Conservation (phyloP, 1,284 basidiomycete species). For the Leccinum variabile region DNA sequence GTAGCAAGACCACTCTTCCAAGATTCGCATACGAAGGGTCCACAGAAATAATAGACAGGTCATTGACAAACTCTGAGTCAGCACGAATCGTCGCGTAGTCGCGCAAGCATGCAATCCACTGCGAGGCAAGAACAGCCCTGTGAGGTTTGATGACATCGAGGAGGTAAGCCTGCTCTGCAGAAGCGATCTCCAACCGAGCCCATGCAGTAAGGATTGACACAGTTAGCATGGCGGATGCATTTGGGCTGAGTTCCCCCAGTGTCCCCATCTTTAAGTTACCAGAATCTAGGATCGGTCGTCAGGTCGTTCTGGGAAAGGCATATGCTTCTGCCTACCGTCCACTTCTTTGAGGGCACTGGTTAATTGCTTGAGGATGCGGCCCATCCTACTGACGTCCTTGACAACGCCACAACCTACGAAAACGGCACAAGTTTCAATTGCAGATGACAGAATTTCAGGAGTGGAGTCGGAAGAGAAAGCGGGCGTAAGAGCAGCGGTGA, state of each 20-base stretch:
- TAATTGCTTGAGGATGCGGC: constrained; percentile 84
- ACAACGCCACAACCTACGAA: constrained; percentile 97
- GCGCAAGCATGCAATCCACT: constrained; percentile 88
- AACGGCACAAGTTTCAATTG: constrained; percentile 91
- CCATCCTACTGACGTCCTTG: constrained; percentile 88
- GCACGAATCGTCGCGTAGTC: constrained; percentile 92
- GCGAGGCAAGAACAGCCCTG: constrained; percentile 67
- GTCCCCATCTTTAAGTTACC: constrained; percentile 84
- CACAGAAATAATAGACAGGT: constrained; percentile 64
- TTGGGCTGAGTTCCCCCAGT: constrained; percentile 84
- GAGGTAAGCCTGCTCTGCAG: constrained; percentile 74
- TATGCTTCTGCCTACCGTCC: constrained; percentile 53
- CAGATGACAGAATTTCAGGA: constrained; percentile 91
- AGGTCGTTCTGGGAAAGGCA: constrained; percentile 5
- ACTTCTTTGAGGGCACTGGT: constrained; percentile 89
- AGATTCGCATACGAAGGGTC: constrained; percentile 86
- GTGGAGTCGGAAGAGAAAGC: constrained; percentile 95
- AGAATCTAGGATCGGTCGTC: constrained; percentile 53
- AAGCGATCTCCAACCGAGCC: constrained; percentile 90
- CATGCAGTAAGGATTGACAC: constrained; percentile 94
- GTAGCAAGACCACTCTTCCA: constrained; percentile 83
- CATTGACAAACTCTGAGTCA: constrained; percentile 83
- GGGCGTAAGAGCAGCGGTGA: constrained; percentile 96
- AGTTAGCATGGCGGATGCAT: constrained; percentile 93
- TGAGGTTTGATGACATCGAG: constrained; percentile 84